phyloP scores from a whole-genome alignment of 2,329 filamentous ascomycete species.

The Dactylellina haptotyla region DNA sequence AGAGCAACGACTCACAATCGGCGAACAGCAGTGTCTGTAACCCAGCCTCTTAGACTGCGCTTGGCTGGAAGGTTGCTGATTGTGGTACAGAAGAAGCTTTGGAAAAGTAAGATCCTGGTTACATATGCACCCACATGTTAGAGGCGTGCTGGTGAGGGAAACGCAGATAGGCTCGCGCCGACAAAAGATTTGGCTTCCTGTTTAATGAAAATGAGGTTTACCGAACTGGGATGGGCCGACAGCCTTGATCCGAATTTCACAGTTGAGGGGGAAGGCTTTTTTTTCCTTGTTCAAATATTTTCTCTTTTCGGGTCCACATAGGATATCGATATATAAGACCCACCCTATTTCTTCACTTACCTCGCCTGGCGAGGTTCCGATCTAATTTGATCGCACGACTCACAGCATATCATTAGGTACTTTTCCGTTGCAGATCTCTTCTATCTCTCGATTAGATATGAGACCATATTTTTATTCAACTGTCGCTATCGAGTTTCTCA shows the following conservation, averaged over 20 bases:
- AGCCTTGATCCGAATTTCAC: constrained; percentile 38
- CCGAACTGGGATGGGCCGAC: constrained; percentile 20
- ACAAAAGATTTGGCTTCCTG: constrained; percentile 32
- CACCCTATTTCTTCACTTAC: constrained; percentile 34
- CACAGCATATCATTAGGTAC: constrained; percentile 1
- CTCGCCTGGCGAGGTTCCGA: constrained; percentile 33
- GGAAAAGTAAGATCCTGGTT: constrained; percentile 37
- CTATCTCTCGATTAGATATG: constrained; percentile 15
- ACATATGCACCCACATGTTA: constrained; percentile 26
- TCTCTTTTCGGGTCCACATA: constrained; percentile 4
- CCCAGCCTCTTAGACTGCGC: constrained; percentile 24
- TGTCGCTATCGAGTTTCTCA: background rate
- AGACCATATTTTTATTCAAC: constrained; percentile 1
- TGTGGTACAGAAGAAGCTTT: constrained; percentile 50
- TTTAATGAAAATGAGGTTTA: constrained; percentile 24
- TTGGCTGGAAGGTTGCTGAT: constrained; percentile 24
- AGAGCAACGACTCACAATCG: constrained; percentile 43
- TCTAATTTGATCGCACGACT: constrained; percentile 40
- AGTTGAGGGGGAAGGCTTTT: background rate
- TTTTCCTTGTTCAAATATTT: constrained; percentile 19
- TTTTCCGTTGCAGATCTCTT: constrained; percentile 12
- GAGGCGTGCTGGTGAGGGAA: constrained; percentile 28
- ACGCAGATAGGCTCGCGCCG: constrained; percentile 51
- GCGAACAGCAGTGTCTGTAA: constrained; percentile 38
- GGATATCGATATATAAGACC: constrained; percentile 41